Base-by-base conservation (phyloP, 345 rosid species). In the Eucalyptus marginata region DNA sequence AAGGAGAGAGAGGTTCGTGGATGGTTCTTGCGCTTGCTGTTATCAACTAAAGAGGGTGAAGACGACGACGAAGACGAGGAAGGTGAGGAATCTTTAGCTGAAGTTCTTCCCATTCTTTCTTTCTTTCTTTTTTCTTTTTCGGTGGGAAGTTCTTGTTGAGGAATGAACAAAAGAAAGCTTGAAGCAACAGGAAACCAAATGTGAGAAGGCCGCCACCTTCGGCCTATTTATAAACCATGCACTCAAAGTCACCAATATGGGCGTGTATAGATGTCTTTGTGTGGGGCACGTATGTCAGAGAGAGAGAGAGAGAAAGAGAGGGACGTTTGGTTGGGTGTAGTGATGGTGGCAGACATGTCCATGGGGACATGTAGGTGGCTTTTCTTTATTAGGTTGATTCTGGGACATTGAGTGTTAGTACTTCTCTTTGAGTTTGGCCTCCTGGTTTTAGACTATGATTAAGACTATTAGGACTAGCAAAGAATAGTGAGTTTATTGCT, bases 341-440 rank as follows among this genome's bases (percentile, higher is more conserved):
- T 56, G 56, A 31, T 88, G 71, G 90, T 92, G 93, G 92, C 90
- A 89, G 91, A 92, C 93, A 92, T 84, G 62, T 90, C 92, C 91
- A 91, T 80, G 64, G 90, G 90, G 90, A 36, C 83, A 66, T 86
- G 66, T 68, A 89, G 49, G 71, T 89, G 64, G 87, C 46, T 66
- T 49, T 49, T 86, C 52, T 58, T 81, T 40, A 52, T 50, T 66
- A 24, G 36, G 79, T 64, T 64, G 56, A 49, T 46, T 49, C 25
- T 66, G 71, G 44, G 18, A 31, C 66, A 51, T 51, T 31, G 44
- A 86, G 36, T 86, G 62, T 24, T 86, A 1, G 36, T 17, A 51
- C 62, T 31, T 86, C 44, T 20, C 62, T 33, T 20, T 16, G 64
- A 86, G 87, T 18, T 24, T 51, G 62, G 62, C 62, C 62, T 76